Conservation (phyloP, 208 protist genomes). For the Acanthamoeba triangularis region DNA sequence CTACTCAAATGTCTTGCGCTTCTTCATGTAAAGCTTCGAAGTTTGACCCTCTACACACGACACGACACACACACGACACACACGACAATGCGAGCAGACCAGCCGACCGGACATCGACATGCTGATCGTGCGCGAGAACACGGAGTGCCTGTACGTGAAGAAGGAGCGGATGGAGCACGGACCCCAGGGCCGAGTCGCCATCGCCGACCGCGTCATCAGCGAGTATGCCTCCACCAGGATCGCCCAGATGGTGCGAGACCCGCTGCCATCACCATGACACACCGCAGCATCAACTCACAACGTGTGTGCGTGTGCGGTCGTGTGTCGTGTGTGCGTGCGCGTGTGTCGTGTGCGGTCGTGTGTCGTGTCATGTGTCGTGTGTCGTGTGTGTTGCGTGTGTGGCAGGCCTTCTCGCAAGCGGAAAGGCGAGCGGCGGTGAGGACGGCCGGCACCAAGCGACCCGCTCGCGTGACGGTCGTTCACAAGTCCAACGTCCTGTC, state of each 20-base stretch:
- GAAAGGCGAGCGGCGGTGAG: conserved; percentile 21
- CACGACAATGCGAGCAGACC: background rate
- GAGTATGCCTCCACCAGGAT: conserved; percentile 82
- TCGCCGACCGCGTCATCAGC: conserved; percentile 81
- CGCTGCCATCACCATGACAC: background rate
- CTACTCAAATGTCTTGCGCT: too few relatives aligned
- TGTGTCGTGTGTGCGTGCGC: too few relatives aligned
- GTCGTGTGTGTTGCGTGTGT: too few relatives aligned
- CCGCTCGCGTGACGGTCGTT: conserved; percentile 61
- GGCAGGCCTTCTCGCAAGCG: conserved; percentile 20
- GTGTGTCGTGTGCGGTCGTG: too few relatives aligned
- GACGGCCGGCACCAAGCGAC: conserved; percentile 12
- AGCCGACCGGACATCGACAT: conserved; percentile 76
- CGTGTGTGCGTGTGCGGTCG: too few relatives aligned
- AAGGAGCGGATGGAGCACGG: conserved; percentile 38
- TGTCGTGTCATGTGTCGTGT: too few relatives aligned
- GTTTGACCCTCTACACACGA: background rate
- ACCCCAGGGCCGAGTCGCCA: conserved; percentile 69
- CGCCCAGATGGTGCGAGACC: conserved; percentile 60
- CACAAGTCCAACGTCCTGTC: conserved; percentile 85
- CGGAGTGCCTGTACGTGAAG: conserved; percentile 88
- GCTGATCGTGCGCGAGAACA: conserved; percentile 87
- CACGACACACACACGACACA: too few relatives aligned
- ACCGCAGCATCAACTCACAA: background rate
- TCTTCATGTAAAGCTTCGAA: too few relatives aligned